Evolutionary conservation across 345 rosid genomes (phyloP), one percentile per base, ranked within the genome.

Genomic region (Citrus mangshanensis): DNA sequence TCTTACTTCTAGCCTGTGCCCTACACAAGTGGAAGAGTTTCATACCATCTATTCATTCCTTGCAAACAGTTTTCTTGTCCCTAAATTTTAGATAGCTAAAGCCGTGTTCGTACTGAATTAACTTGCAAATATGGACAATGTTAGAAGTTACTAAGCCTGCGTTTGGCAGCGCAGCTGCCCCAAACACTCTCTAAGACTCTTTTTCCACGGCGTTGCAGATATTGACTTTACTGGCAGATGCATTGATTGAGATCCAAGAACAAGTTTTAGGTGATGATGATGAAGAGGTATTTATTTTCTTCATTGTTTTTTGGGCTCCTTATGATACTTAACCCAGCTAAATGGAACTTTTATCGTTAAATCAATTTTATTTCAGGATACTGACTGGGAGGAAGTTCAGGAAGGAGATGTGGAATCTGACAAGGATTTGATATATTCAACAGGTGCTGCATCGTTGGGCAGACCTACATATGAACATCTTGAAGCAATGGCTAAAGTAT

Each of bases 321-420:
- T 70, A 24, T 75, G 13, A 49, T 55, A 22, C 32, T 70, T 54
- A 51, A 19, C 54, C 55, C 77, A 60, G 37, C 65, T n/a, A 56
- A 56, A 30, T 73, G 46, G 63, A 59, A 77, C n/a, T 74, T 70
- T 30, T 59, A 68, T 9, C 38, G n/a, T 58, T 60, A 22, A 58
- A 13, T 32, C 55, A 25, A 68, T 70, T 68, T 34, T 60, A 4
- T 80, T 62, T 76, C 89, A 89, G 91, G 95, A 89, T 79, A 88
- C 89, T n/a, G 97, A 92, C 79, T 95, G 97, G 98, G 98, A 93
- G 86, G 98, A 95, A 81, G 84, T 87, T 80, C 82, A 86, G 72
- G 92, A 84, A 77, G 91, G 75, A 71, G 90, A 82, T 10, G 79
- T n/a, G 60, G 93, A 88, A 79, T 78, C 84, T 64, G 92, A 86